A percentile compares a stretch with the other conserved stretches of the same genome.
These are phyloP conservation scores for Eucalyptus pumila DNA, from an alignment of 345 rosid species.

Conservation along the genomic window DNA sequence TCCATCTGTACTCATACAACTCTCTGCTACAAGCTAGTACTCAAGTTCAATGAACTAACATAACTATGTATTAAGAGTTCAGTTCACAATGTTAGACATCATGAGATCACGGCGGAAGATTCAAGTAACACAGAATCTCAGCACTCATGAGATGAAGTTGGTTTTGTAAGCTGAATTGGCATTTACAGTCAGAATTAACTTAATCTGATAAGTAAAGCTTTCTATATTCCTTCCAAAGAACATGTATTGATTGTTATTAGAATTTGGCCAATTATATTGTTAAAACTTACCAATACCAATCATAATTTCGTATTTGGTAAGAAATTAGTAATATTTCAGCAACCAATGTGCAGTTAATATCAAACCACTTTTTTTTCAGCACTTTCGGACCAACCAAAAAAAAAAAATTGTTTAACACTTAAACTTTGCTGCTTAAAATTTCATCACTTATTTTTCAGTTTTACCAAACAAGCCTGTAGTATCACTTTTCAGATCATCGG, in stretches of 20 bases:
- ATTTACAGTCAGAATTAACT: not conserved
- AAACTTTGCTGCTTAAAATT: not conserved
- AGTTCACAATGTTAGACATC: not conserved
- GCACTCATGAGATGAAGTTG: not conserved
- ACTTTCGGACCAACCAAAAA: no score
- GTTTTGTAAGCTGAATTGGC: not conserved
- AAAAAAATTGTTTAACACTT: not conserved
- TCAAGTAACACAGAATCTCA: not conserved
- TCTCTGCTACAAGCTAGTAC: not conserved
- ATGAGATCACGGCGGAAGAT: not conserved
- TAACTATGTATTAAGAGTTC: not conserved
- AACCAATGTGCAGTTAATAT: not conserved
- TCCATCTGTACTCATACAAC: not conserved
- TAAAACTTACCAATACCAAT: not conserved
- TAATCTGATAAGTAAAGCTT: not conserved
- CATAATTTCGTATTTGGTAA: not conserved
- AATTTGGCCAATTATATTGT: not conserved
- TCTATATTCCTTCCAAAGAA: not conserved
- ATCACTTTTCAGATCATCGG: not conserved
- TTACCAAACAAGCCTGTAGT: not conserved
- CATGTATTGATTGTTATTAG: not conserved
- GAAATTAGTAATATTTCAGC: not conserved
- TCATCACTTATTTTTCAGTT: not conserved
- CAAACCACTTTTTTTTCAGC: not conserved
- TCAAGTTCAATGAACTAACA: not conserved